phyloP scores from a whole-genome alignment of 805 yeast species.

The Saturnispora halmiae region DNA sequence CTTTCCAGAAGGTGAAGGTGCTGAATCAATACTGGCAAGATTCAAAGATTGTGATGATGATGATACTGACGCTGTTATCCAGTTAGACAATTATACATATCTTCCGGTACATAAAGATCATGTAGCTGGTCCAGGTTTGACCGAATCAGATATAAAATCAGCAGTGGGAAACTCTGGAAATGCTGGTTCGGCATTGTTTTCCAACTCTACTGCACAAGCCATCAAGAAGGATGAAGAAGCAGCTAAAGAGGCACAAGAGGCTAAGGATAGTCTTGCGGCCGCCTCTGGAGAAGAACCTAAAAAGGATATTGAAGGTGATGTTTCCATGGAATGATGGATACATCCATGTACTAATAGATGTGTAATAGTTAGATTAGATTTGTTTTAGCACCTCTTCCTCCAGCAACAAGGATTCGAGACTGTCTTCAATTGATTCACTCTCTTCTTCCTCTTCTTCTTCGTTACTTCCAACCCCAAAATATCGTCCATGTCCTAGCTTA shows the following conservation, averaged over 20 bases:
- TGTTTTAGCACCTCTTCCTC: conserved; percentile 23
- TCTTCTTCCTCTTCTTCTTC: neutral
- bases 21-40: neutral
- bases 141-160: conserved; percentile 34
- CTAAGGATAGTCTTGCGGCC: neutral
- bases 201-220: conserved; percentile 27
- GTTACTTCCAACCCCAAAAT: neutral
- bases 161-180: conserved; percentile 33
- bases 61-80: conserved; percentile 30
- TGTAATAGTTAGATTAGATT: conserved; percentile 1
- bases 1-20: neutral
- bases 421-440: conserved; percentile 14
- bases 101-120: conserved; percentile 13
- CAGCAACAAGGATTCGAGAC: conserved; percentile 22
- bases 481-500: neutral
- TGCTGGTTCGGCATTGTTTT: conserved; percentile 23
- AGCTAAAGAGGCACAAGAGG: neutral
- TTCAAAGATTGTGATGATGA: conserved; percentile 22
- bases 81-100: conserved; percentile 30
- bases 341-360: neutral
- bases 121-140: conserved; percentile 19
- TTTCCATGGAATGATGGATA: conserved; percentile 1
- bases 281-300: neutral
- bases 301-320: conserved; percentile 4
- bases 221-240: conserved; percentile 6